Evolutionary conservation across 1,284 basidiomycete species (phyloP).

Genomic region (Ganoderma lingzhi): DNA sequence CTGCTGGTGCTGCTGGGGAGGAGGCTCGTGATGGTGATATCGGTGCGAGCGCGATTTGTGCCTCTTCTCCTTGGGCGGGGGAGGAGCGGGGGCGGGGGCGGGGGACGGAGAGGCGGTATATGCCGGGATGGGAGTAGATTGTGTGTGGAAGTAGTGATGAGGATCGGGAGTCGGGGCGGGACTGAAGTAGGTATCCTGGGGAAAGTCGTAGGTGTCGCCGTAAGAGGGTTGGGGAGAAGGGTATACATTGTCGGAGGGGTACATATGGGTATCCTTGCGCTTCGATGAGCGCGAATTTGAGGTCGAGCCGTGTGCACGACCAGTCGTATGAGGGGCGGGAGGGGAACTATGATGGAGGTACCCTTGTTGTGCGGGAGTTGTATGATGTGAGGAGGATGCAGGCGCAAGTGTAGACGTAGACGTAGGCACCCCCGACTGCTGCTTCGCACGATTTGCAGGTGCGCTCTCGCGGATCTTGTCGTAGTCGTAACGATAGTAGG

Average conservation of each 20-base stretch:
- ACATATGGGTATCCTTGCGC: conserved; percentile 21
- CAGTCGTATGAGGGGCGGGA: neutral
- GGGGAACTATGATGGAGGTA: conserved; percentile 1
- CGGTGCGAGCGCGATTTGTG: conserved; percentile 26
- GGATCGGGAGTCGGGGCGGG: conserved; percentile 13
- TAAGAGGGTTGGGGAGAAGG: conserved; percentile 11
- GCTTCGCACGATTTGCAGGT: conserved; percentile 26
- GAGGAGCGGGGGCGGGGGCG: conserved; percentile 9
- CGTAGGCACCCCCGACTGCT: conserved; percentile 6
- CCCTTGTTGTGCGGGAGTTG: too few relatives aligned
- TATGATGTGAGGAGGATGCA: too few relatives aligned
- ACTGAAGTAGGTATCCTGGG: conserved; percentile 10
- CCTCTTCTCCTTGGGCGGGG: conserved; percentile 20
- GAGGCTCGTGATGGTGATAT: conserved; percentile 1
- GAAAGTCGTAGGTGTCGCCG: conserved; percentile 13
- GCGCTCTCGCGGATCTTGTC: conserved; percentile 37
- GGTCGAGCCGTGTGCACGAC: conserved; percentile 9
- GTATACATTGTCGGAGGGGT: conserved; percentile 19
- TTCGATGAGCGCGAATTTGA: conserved; percentile 14
- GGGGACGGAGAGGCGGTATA: conserved; percentile 3
- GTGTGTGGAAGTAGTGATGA: conserved; percentile 13
- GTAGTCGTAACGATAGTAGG: conserved; percentile 48
- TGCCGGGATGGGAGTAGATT: conserved; percentile 11
- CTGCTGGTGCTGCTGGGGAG: neutral
- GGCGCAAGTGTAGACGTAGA: conserved; percentile 3